Evolutionary conservation across 2,329 filamentous ascomycete genomes (phyloP).

Genomic region (Penicillium sp.): DNA sequence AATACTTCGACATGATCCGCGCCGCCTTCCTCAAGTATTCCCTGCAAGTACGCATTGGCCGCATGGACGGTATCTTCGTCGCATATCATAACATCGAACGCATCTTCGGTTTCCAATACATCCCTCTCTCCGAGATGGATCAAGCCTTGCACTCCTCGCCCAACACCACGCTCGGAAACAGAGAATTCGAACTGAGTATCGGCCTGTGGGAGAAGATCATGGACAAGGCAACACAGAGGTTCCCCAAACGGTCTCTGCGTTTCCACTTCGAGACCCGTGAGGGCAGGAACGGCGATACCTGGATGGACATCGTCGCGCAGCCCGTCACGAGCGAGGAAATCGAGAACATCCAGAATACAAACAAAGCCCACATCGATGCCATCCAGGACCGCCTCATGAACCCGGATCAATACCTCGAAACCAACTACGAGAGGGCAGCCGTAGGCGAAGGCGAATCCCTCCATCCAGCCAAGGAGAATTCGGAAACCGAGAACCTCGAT

Average conservation of each 20-base stretch:
- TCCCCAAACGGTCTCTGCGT: slow-evolving; percentile 71
- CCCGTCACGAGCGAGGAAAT: slow-evolving; percentile 74
- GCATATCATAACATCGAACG: slow-evolving; percentile 92
- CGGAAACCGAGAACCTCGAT: neutral
- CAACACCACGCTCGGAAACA: slow-evolving; percentile 67
- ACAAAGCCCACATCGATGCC: slow-evolving; percentile 62
- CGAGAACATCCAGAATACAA: slow-evolving; percentile 66
- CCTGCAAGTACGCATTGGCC: slow-evolving; percentile 90
- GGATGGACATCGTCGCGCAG: slow-evolving; percentile 88
- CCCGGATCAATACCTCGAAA: slow-evolving; percentile 18
- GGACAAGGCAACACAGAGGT: slow-evolving; percentile 69
- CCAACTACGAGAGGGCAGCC: slow-evolving; percentile 18
- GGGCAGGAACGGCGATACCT: slow-evolving; percentile 47
- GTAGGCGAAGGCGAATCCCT: neutral
- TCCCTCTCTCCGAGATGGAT: slow-evolving; percentile 85
- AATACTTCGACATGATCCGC: slow-evolving; percentile 95
- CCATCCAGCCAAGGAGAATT: neutral
- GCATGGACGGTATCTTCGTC: slow-evolving; percentile 98
- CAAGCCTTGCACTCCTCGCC: slow-evolving; percentile 75
- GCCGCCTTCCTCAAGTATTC: slow-evolving; percentile 96
- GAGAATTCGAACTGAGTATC: slow-evolving; percentile 81
- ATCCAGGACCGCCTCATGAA: slow-evolving; percentile 59
- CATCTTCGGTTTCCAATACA: slow-evolving; percentile 97
- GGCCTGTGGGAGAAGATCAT: slow-evolving; percentile 75
- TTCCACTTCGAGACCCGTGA: slow-evolving; percentile 77